Base-by-base conservation (phyloP, 2,329 filamentous ascomycete species). In the Talaromyces verruculosus region DNA sequence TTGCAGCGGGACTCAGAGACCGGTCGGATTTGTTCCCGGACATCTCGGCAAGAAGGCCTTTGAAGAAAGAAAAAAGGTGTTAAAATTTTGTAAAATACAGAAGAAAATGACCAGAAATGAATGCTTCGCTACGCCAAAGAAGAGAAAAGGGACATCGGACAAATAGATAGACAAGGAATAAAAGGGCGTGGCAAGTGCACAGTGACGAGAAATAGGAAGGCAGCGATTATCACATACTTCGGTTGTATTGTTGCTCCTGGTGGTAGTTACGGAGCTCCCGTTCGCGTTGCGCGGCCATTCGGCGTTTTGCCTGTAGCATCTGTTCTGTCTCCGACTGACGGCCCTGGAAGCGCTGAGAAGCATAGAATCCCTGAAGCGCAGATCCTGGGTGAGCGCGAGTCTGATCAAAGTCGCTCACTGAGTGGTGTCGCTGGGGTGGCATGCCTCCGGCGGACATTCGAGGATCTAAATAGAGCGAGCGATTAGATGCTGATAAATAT, bases 191-290 rank as follows among this genome's bases (percentile, higher is more conserved):
- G 57, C 33, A 65, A 65, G 39, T 53, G 63, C 63, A 45, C 39
- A 55, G 61, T 57, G 61, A 64, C 30, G 55, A 63, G 49, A 67
- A 68, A 70, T 69, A 70, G 72, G 66, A 69, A 70, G 65, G 65
- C 63, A 72, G 76, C 71, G 74, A 77, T 79, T 66, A 80, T 81
- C 77, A 81, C 80, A 74, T 83, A 98, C 95, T 97, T 92, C 94
- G 90, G 86, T 98, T 96, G 84, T 96, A 98, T 88, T 99, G 95
- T 88, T 99, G 95, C 88, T 99, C 95, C 84, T 97, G 96, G 84
- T 99, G 95, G 84, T 98, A 97, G 83, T 98, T 99, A 82, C 95
- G 92, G 81, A 99, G 89, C 85, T 99, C 95, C 82, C 94, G 91
- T 86, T 99, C 95, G 82, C 95, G 92, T 84, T 98, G 95, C 80